Evolutionary conservation across 2,329 filamentous ascomycete genomes (phyloP).

Genomic region (Pseudonectria foliicola): DNA sequence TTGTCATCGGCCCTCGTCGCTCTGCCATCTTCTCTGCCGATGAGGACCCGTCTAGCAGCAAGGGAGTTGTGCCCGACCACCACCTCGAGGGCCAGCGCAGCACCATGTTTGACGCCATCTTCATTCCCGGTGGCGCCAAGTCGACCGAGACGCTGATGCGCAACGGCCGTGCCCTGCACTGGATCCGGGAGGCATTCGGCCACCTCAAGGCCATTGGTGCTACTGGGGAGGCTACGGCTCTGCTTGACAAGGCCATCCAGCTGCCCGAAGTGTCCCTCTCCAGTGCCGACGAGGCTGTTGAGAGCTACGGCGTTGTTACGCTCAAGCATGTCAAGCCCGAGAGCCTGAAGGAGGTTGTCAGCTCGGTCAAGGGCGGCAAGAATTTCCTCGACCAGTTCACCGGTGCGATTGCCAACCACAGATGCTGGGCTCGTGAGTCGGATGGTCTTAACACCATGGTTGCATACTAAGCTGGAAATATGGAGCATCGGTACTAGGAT

Average conservation of each 20-base stretch:
- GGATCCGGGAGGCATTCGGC: constrained; percentile 72
- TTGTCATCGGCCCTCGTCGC: constrained; percentile 65
- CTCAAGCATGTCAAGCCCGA: constrained; percentile 45
- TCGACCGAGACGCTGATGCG: constrained; percentile 56
- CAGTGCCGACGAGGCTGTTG: constrained; percentile 39
- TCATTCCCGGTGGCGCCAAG: constrained; percentile 64
- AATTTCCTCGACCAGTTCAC: constrained; percentile 67
- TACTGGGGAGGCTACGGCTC: constrained; percentile 61
- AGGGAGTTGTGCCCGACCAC: constrained; percentile 62
- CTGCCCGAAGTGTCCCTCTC: constrained; percentile 37
- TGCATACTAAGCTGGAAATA: constrained; percentile 50
- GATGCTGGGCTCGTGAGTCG: constrained; percentile 67
- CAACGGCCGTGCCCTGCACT: constrained; percentile 68
- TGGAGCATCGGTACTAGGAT: too few species aligned
- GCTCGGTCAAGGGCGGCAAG: constrained; percentile 59
- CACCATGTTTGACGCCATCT: constrained; percentile 74
- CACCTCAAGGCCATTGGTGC: constrained; percentile 75
- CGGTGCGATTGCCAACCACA: constrained; percentile 62
- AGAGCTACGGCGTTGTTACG: constrained; percentile 75
- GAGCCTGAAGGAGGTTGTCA: constrained; percentile 52
- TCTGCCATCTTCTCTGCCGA: constrained; percentile 57
- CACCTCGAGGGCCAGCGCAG: constrained; percentile 74
- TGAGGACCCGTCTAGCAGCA: constrained; percentile 42
- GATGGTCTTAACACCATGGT: constrained; percentile 61
- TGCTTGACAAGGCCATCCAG: constrained; percentile 46